These are phyloP conservation scores for Irpex lacteus DNA, from an alignment of 1,284 basidiomycete genomes.

Conservation along the genomic window DNA sequence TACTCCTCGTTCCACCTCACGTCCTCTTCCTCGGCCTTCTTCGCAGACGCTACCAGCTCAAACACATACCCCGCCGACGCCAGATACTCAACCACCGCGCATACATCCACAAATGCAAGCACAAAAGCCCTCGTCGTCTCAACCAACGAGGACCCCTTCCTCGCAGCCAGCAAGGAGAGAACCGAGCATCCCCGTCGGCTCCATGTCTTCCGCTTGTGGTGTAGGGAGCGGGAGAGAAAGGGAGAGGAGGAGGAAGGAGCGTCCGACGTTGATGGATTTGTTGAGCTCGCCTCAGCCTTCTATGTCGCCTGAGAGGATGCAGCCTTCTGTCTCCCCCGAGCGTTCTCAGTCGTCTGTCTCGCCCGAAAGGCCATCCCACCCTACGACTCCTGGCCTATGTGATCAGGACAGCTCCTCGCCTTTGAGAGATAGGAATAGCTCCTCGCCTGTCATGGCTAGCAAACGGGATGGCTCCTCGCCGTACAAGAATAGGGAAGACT, in stretches of 20 bases:
- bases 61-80: too few relatives aligned
- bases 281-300: conserved; percentile 6
- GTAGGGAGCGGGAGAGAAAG: not conserved
- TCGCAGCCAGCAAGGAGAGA: not conserved
- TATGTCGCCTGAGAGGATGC: not conserved
- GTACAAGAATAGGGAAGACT: not conserved
- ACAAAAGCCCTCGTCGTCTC: too few relatives aligned
- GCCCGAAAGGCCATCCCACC: not conserved
- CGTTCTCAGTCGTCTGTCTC: too few relatives aligned
- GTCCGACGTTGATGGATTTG: conserved; percentile 14
- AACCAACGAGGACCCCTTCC: too few relatives aligned
- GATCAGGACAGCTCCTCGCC: not conserved
- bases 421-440: not conserved
- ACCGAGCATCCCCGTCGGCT: not conserved
- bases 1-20: not conserved
- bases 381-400: not conserved
- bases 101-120: too few relatives aligned
- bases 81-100: too few relatives aligned
- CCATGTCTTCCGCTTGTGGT: too few relatives aligned
- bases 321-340: too few relatives aligned
- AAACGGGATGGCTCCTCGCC: not conserved
- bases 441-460: not conserved
- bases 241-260: not conserved
- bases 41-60: too few relatives aligned
- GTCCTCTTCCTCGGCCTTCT: too few relatives aligned